Evolutionary conservation across 441 rosid genomes (phyloP).

Genomic region (Eutrema salsugineum): DNA sequence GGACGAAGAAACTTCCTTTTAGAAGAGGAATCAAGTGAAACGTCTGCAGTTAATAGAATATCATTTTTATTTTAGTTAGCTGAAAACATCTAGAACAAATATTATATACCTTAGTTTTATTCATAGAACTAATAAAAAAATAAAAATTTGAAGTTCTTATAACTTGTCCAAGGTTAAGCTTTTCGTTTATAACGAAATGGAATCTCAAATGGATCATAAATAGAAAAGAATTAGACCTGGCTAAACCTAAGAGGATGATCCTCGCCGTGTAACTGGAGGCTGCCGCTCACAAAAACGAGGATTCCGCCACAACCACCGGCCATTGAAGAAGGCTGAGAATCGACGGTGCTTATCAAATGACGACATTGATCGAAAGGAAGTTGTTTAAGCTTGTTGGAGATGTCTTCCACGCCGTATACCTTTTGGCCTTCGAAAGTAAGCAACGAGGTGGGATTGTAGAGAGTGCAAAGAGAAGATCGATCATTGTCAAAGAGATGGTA

Average conservation of each 20-base stretch:
- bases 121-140: neutral
- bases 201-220: neutral
- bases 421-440: conserved; percentile 78
- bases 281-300: conserved; percentile 76
- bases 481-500: conserved; percentile 66
- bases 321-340: conserved; percentile 63
- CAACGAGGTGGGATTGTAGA: conserved; percentile 67
- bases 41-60: conserved; percentile 46
- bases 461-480: conserved; percentile 46
- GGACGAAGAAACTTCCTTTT: conserved; percentile 64
- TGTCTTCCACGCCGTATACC: conserved; percentile 46
- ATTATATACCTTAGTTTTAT: neutral
- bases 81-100: neutral
- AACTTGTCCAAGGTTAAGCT: neutral
- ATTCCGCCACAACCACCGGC: conserved; percentile 50
- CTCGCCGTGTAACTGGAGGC: conserved; percentile 66
- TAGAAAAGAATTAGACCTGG: conserved; percentile 50
- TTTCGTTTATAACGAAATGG: neutral
- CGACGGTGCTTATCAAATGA: conserved; percentile 64
- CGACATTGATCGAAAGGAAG: conserved; percentile 67
- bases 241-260: conserved; percentile 69
- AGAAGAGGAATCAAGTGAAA: conserved; percentile 65
- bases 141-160: neutral
- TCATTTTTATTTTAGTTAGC: neutral
- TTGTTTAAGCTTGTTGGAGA: conserved; percentile 53